Conservation (phyloP, 192 early-diverging fungal genomes). For the Coemansia sp. region DNA sequence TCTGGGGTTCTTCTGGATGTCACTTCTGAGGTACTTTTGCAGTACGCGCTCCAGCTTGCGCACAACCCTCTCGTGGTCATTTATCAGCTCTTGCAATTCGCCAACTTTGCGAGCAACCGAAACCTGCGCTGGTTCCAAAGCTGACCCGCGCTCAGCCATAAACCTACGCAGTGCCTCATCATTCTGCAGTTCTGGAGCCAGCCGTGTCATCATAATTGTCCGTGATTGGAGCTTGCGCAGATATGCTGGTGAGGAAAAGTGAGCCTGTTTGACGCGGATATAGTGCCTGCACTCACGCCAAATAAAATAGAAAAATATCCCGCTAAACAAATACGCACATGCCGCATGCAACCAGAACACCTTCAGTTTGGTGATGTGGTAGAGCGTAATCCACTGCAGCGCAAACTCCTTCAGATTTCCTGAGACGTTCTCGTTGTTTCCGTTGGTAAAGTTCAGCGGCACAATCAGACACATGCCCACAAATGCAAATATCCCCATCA, state of each 20-base stretch:
- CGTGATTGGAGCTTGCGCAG: conserved; percentile 64
- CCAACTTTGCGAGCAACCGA: conserved; percentile 67
- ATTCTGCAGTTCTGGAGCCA: conserved; percentile 60
- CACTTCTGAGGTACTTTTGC: conserved; percentile 54
- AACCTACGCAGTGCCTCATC: conserved; percentile 58
- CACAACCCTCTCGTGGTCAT: conserved; percentile 64
- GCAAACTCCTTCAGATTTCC: conserved; percentile 31
- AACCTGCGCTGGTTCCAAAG: conserved; percentile 56
- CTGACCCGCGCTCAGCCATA: conserved; percentile 45
- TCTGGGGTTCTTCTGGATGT: conserved; percentile 33
- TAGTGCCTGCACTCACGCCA: conserved; percentile 58
- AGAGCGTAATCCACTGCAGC: conserved; percentile 50
- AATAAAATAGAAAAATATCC: conserved; percentile 56
- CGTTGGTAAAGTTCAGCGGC: conserved; percentile 65
- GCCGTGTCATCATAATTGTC: conserved; percentile 65
- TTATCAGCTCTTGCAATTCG: conserved; percentile 63
- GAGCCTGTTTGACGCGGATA: conserved; percentile 53
- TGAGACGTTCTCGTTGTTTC: conserved; percentile 49
- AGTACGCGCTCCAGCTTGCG: conserved; percentile 65
- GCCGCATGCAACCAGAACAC: conserved; percentile 67
- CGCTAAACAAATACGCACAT: conserved; percentile 61
- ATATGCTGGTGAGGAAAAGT: conserved; percentile 63
- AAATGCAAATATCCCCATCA: conserved; percentile 59
- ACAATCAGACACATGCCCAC: conserved; percentile 62
- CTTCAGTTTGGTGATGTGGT: conserved; percentile 49